phyloP scores from a whole-genome alignment of 192 early-diverging fungal species.

The Entophlyctis luteolus region DNA sequence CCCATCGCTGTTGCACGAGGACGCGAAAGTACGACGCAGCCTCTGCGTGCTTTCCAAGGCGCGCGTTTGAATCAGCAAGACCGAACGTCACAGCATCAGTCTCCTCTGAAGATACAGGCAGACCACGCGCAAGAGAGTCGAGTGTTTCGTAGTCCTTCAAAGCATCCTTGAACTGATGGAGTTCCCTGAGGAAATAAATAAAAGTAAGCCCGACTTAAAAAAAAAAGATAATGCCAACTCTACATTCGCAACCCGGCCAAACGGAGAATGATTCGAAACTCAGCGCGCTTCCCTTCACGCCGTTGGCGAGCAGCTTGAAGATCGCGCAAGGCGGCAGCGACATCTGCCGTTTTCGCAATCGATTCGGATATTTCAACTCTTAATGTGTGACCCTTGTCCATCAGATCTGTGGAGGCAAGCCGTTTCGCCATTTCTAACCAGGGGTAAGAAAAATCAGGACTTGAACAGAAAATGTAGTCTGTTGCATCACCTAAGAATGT shows the following conservation, averaged over 20 bases:
- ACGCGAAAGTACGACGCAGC: neutral
- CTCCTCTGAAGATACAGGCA: neutral
- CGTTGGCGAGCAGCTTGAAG: neutral
- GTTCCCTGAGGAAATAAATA: neutral
- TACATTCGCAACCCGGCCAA: constrained; percentile 10
- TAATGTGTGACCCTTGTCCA: neutral
- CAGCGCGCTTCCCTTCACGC: neutral
- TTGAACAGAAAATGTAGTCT: neutral
- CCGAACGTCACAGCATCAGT: neutral
- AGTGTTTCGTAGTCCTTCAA: constrained; percentile 11
- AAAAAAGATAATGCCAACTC: neutral
- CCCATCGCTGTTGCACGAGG: neutral
- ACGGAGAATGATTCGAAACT: constrained; percentile 1
- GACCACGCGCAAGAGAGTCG: neutral
- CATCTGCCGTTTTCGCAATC: neutral
- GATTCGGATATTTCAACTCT: neutral
- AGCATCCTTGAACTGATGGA: neutral
- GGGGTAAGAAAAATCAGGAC: neutral
- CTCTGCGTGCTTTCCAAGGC: neutral
- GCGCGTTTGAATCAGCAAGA: neutral
- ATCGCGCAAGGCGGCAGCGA: neutral
- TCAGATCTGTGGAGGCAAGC: neutral
- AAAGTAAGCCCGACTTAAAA: neutral
- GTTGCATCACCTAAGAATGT: neutral
- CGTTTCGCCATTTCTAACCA: neutral